These are phyloP conservation scores for Asterophora parasitica DNA, from an alignment of 768 basidiomycete species.

Conservation along the genomic window DNA sequence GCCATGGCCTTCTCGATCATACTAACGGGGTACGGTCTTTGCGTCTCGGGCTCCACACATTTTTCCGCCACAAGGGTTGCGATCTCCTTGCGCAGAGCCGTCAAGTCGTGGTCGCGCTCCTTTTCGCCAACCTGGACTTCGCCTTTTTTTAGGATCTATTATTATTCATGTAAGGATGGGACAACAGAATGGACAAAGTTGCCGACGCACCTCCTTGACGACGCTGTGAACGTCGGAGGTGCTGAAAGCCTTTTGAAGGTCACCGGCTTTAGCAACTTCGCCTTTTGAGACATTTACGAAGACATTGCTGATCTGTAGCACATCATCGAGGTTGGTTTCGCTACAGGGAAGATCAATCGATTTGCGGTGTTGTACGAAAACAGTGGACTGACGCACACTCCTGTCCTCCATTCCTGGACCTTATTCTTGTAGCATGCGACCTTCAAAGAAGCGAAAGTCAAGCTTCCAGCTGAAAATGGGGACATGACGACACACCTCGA, in stretches of 20 bases:
- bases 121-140: conserved; percentile 97
- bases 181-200: neutral
- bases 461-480: neutral
- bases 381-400: conserved; percentile 54
- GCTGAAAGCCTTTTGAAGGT: conserved; percentile 89
- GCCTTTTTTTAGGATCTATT: conserved; percentile 88
- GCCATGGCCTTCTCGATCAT: conserved; percentile 98
- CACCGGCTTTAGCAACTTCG: conserved; percentile 81
- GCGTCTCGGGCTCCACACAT: conserved; percentile 89
- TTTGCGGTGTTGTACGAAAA: neutral
- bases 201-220: conserved; percentile 66
- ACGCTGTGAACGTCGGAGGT: conserved; percentile 67
- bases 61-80: conserved; percentile 93
- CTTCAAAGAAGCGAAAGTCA: conserved; percentile 27
- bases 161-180: neutral
- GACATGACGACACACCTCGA: conserved; percentile 57
- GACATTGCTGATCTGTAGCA: conserved; percentile 93
- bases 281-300: conserved; percentile 97
- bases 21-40: conserved; percentile 85
- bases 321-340: conserved; percentile 91
- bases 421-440: conserved; percentile 99
- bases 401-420: conserved; percentile 93
- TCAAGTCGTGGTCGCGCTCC: conserved; percentile 88
- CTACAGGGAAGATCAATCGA: conserved; percentile 33
- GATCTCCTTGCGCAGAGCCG: conserved; percentile 80